Evolutionary conservation across 108 stramenopile genomes (phyloP).

Genomic region (Discostella stelligeroides): DNA sequence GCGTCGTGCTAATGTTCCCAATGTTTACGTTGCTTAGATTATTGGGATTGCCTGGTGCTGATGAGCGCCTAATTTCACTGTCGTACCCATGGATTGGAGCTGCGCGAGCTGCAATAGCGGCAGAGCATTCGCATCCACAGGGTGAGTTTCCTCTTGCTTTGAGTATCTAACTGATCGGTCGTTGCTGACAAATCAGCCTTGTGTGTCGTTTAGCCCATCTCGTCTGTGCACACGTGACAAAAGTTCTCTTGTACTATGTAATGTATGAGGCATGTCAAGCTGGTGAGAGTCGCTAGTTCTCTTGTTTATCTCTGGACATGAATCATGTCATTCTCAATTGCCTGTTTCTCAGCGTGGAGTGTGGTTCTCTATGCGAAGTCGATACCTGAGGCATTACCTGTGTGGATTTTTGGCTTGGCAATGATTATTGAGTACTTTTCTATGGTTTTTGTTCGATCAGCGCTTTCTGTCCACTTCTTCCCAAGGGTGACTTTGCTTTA

Average conservation of each 20-base stretch:
- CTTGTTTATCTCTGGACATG: neutral
- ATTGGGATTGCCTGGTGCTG: conserved; percentile 55
- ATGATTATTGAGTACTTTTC: conserved; percentile 77
- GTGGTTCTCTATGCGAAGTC: conserved; percentile 64
- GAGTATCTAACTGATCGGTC: conserved; percentile 7
- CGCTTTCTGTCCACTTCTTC: conserved; percentile 57
- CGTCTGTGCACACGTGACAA: conserved; percentile 44
- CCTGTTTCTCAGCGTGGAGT: conserved; percentile 50
- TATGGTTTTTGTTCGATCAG: conserved; percentile 60
- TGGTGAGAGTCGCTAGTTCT: conserved; percentile 11
- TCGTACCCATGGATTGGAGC: conserved; percentile 77
- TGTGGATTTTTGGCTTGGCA: conserved; percentile 63
- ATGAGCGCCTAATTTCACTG: conserved; percentile 56
- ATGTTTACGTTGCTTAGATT: conserved; percentile 52
- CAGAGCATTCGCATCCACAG: conserved; percentile 40
- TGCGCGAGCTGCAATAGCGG: conserved; percentile 44
- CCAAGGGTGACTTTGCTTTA: conserved; percentile 57
- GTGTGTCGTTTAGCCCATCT: conserved; percentile 33
- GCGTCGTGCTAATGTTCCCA: conserved; percentile 74
- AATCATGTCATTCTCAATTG: neutral
- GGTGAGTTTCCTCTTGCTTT: conserved; percentile 13
- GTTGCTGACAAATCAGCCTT: conserved; percentile 29
- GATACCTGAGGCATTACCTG: conserved; percentile 56
- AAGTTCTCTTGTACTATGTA: conserved; percentile 65
- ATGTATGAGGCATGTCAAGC: conserved; percentile 76